Evolutionary conservation across 352 stramenopile species (phyloP), one percentile per base, ranked within the genome.

Genomic region (Phytophthora fragariae): DNA sequence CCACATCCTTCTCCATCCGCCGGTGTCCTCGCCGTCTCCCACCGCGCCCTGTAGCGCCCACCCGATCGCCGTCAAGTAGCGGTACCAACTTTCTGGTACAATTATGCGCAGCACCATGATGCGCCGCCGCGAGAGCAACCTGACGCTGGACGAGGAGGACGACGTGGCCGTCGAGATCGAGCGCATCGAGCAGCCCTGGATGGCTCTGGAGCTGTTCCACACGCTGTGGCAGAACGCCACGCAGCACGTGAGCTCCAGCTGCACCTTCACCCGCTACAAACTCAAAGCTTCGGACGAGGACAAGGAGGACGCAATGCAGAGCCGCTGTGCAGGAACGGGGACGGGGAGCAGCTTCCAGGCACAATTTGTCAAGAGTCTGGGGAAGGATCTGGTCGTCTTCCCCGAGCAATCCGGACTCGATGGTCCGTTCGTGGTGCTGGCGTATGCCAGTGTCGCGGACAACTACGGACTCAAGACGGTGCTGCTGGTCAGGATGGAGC

Each of bases 81-180:
- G 57, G 69, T 76, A 72, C 69, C 69, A 37, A 0, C 24, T 35
- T 65, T 59, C 31, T 49, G 65, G 53, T 60, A 65, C 65, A 73
- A 73, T 59, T 63, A 73, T 77, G 70, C 70, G 59, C 65, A 70
- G 53, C 19, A 71, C 62, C 31, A 75, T 77, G 65, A 81, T 80
- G 57, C 76, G 76, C 17, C 82, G 87, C n/a, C 85, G 85, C 24
- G 82, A 92, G 73, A 89, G 79, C 69, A 90, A 88, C 63, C 59
- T 94, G 52, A 94, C 85, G 73, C 81, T 94, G 46, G 82, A 91
- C 44, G 71, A 79, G n/a, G 82, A 89, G n/a, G 80, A 80, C 19
- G 76, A 86, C 49, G 63, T 67, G 35, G 52, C 41, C 12, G 64
- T 90, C 2, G 57, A 76, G 37, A 70, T 85, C 17, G 74, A 89